phyloP scores from a whole-genome alignment of 2,329 filamentous ascomycete species.

The Colletotrichum scovillei region DNA sequence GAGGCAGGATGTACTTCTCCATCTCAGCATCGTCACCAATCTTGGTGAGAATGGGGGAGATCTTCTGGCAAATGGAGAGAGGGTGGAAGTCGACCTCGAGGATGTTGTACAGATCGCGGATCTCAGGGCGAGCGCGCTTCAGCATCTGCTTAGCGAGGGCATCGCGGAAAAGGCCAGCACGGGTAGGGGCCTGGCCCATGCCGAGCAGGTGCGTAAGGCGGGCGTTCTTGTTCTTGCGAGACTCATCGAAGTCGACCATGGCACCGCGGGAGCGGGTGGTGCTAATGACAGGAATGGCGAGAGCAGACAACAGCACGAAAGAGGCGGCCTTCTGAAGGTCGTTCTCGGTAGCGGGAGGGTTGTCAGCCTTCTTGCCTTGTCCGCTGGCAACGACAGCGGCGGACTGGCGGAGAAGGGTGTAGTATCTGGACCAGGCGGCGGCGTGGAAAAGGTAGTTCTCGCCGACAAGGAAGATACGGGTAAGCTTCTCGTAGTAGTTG shows the following conservation, averaged over 20 bases:
- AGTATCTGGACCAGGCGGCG: slow-evolving; percentile 96
- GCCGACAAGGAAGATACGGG: slow-evolving; percentile 97
- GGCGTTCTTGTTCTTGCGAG: slow-evolving; percentile 98
- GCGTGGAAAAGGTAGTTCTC: slow-evolving; percentile 99
- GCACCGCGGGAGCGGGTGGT: slow-evolving; percentile 95
- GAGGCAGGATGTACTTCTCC: slow-evolving; percentile 94
- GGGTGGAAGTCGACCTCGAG: slow-evolving; percentile 99
- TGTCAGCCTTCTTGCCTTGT: slow-evolving; percentile 92
- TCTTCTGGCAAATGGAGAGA: slow-evolving; percentile 98
- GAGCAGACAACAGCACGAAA: slow-evolving; percentile 92
- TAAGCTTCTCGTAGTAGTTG: slow-evolving; percentile 99
- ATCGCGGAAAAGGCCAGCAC: slow-evolving; percentile 93
- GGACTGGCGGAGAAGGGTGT: slow-evolving; percentile 94
- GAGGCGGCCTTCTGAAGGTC: slow-evolving; percentile 95
- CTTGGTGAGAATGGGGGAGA: slow-evolving; percentile 93
- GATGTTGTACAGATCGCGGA: slow-evolving; percentile 97
- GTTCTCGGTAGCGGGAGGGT: slow-evolving; percentile 87
- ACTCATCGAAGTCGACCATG: slow-evolving; percentile 96
- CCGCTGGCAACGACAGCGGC: slow-evolving; percentile 84
- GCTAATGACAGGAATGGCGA: slow-evolving; percentile 99
- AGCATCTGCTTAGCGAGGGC: slow-evolving; percentile 94
- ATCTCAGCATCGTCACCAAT: slow-evolving; percentile 95
- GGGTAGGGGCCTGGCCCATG: slow-evolving; percentile 90
- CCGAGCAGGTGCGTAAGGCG: slow-evolving; percentile 95
- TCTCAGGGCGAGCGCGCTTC: slow-evolving; percentile 92